Evolutionary conservation across 1,284 basidiomycete genomes (phyloP), one percentile per base, ranked within the genome.

Genomic region (Irpex sp.): DNA sequence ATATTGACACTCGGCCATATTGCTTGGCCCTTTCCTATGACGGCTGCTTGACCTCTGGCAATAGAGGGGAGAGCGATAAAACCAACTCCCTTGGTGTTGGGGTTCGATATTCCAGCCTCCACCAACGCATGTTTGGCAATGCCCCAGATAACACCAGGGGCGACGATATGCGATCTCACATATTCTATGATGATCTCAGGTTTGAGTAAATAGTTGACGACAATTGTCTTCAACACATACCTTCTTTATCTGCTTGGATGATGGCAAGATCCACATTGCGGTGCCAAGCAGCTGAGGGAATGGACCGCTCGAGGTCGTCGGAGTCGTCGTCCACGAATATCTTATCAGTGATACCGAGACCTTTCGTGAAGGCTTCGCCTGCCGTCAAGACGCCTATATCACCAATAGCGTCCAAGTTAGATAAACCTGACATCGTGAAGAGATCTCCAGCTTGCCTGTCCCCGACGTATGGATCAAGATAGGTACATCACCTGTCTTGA

Each of bases 391-490:
- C 79, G 81, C 77, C 62, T 60, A 4, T 4, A 11, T 8, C 21
- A 56, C 19, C 33, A 49, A 4, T 15, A 7, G 11, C 13, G 31
- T 4, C 26, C 9, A 8, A 5, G 55, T 17, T 56, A 55, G 9
- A 15, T 26, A 26, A 26, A 26, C 26, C 26, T 26, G 26, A 26
- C 26, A 2, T 26, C 26, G 3, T 26, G 26, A 26, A 26, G 26
- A 26, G 26, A 26, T 26, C 4, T 26, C 26, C 15, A 11, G n/a
- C 65, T 60, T 59, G 77, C 77, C 78, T 58, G 80, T 81, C 19
- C 80, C 81, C 35, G 80, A 82, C 79, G 83, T 84, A 60, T 87
- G 84, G 35, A 87, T 84, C 11, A 82, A 70, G 61, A 78, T 76
- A 3, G 81, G 77, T 6, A 71, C 61, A 7, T 73, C 76, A 19